Evolutionary conservation across 257 asterid species (phyloP).

Genomic region (Primulina eburnea): DNA sequence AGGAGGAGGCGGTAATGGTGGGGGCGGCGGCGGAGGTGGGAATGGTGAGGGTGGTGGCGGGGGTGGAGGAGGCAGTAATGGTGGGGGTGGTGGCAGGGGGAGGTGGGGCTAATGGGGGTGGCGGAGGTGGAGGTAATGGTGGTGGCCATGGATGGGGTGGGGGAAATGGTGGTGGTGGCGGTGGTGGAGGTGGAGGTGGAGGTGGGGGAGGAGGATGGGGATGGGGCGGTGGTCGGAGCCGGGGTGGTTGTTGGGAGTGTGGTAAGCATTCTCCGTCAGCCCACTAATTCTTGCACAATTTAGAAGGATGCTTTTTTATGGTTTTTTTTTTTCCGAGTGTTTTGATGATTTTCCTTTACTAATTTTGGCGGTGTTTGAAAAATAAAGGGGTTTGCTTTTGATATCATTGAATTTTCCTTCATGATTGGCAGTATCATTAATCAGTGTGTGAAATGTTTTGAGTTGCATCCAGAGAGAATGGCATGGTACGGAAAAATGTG

Average conservation of each 20-base stretch:
- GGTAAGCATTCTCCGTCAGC: constrained; percentile 23
- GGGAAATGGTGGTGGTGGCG: not conserved
- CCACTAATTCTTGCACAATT: not conserved
- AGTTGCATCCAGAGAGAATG: too few relatives aligned
- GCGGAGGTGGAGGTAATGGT: not conserved
- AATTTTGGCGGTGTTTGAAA: not conserved
- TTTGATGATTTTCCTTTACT: too few relatives aligned
- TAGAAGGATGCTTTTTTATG: not conserved
- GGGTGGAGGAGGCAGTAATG: not conserved
- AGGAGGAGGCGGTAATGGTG: not conserved
- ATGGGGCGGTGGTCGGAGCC: not conserved
- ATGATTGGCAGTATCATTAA: too few relatives aligned
- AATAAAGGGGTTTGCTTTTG: not conserved
- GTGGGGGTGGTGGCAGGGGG: not conserved
- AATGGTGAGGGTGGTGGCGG: not conserved
- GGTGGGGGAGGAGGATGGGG: too few relatives aligned
- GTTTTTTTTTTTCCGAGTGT: too few relatives aligned
- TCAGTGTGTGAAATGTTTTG: too few relatives aligned
- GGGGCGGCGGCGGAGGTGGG: too few relatives aligned
- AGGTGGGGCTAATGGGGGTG: not conserved
- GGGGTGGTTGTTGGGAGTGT: constrained; percentile 35
- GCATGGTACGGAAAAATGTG: too few relatives aligned
- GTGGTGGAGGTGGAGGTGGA: not conserved
- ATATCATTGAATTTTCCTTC: not conserved
- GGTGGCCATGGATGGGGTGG: constrained; percentile 20